Evolutionary conservation across 495 filamentous ascomycete species (phyloP).

Genomic region (Podospora sp.): DNA sequence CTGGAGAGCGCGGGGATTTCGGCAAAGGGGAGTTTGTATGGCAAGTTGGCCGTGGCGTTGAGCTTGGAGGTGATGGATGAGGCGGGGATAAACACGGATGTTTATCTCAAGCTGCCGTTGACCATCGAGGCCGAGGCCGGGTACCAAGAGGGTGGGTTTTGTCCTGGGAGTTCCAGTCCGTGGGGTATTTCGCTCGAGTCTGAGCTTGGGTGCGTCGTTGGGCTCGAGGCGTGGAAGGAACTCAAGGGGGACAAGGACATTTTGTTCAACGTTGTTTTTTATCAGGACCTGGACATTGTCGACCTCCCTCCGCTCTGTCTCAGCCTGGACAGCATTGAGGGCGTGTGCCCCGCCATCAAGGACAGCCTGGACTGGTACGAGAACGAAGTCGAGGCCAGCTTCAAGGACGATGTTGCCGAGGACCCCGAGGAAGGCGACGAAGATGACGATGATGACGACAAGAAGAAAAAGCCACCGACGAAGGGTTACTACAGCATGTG

Average conservation of each 20-base stretch:
- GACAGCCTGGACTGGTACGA: not conserved
- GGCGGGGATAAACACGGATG: not conserved
- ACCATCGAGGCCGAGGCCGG: not conserved
- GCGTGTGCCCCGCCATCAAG: not conserved
- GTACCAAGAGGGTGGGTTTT: not conserved
- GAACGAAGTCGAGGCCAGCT: not conserved
- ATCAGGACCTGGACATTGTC: not conserved
- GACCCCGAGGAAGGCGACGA: not conserved
- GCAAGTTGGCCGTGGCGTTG: not conserved
- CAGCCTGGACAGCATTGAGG: not conserved
- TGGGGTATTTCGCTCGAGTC: not conserved
- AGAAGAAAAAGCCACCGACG: not conserved
- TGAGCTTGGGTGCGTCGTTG: not conserved
- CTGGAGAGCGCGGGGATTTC: not conserved
- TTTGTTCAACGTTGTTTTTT: not conserved
- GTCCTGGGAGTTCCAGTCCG: not conserved
- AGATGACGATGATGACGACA: not conserved
- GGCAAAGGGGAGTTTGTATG: not conserved
- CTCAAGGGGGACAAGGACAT: not conserved
- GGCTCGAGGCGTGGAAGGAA: not conserved
- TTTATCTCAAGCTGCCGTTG: not conserved
- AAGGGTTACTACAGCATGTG: not conserved
- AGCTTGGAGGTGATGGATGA: not conserved
- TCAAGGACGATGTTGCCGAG: not conserved
- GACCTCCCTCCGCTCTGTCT: not conserved